Evolutionary conservation across 495 filamentous ascomycete species (phyloP), one percentile per base, ranked within the genome.

Genomic region (Physcia stellaris): DNA sequence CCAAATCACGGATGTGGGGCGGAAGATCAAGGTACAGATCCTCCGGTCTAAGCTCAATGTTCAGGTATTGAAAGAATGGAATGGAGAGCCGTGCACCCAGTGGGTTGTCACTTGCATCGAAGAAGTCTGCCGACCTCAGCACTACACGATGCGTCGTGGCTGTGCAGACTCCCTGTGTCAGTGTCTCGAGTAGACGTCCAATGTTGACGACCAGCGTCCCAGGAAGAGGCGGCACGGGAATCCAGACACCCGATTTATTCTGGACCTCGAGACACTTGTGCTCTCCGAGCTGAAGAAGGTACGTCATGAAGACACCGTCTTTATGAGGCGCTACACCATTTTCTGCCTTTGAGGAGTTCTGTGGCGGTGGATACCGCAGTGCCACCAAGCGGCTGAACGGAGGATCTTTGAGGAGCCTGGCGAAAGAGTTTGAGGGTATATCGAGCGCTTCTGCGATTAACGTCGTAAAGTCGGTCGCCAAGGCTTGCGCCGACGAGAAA

Each of bases 61-160:
- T 71, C 40, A 94, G 81, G 2, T 79, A 84, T 53, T 90, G 84
- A 54, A 94, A 94, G 53, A 94, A 86, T 0, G 86, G 86, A 40
- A 93, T 80, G 11, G 71, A 79, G 50, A 77, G 87, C 21, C 86
- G 64, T 30, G 86, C 66, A 0, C 86, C 86, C 20, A 53, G 41
- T 13, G 80, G 80, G 5, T 65, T 59, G 0, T 52, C 54, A 4
- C 57, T 23, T 2, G 19, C 30, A 41, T 56, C 53, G 2, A 58
- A 19, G 31, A 57, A 67, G 26, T 64, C 58, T 1, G 51, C 40
- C 1, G 81, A 79, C 9, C 63, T 68, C 2, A 79, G 56, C 4
- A 7, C 13, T 13, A 47, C 45, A 2, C 45, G 41, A 34, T 47
- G 45, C 6, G 45, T 47, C 12, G 45, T 47, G 23, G 71, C 72